phyloP scores from a whole-genome alignment of 164 flowering plant genomes.

The Hamamelis virginiana region DNA sequence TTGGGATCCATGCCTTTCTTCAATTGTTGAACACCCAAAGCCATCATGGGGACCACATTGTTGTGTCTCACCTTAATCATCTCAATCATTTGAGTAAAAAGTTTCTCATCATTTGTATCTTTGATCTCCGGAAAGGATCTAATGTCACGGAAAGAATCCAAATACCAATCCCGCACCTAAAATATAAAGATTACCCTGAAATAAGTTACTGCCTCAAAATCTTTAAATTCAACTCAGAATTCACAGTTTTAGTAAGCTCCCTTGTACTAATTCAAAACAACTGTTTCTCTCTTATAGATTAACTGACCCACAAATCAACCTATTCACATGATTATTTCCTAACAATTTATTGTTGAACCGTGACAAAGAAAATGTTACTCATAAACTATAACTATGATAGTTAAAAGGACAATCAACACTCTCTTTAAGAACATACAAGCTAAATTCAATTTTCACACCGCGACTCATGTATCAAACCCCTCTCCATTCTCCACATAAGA shows the following conservation, averaged over 20 bases:
- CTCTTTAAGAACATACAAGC: not conserved
- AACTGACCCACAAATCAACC: not conserved
- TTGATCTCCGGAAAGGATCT: constrained; percentile 74
- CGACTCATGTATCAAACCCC: not conserved
- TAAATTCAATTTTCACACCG: not conserved
- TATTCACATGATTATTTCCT: not conserved
- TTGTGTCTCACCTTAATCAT: constrained; percentile 93
- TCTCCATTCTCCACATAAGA: too few relatives aligned
- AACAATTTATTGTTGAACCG: not conserved
- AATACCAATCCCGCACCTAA: constrained; percentile 93
- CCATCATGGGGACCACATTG: constrained; percentile 97
- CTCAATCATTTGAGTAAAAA: constrained; percentile 90
- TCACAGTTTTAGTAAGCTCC: too few relatives aligned
- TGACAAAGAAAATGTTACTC: too few relatives aligned
- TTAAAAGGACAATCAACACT: not conserved
- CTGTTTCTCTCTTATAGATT: not conserved
- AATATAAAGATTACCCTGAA: not conserved
- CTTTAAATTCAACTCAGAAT: not conserved
- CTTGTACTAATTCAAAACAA: not conserved
- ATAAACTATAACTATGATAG: too few relatives aligned
- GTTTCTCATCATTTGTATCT: constrained; percentile 63
- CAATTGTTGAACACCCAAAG: constrained; percentile 91
- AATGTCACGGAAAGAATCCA: constrained; percentile 92
- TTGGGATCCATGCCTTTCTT: constrained; percentile 67
- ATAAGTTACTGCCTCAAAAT: not conserved